These are phyloP conservation scores for Diaporthe australafricana DNA, from an alignment of 2,329 filamentous ascomycete genomes.

Conservation along the genomic window DNA sequence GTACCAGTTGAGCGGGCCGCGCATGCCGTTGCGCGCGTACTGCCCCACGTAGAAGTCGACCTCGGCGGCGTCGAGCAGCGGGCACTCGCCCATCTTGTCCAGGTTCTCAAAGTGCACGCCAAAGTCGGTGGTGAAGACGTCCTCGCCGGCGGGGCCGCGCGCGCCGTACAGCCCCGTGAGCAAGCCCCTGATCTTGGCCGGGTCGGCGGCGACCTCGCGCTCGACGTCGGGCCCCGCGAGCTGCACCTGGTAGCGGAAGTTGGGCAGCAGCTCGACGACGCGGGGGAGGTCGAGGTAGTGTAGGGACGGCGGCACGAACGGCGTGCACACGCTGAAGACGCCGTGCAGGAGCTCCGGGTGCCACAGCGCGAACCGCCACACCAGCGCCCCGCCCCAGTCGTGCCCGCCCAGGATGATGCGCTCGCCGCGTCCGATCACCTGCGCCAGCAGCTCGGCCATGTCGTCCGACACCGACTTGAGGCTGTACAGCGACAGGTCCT, in stretches of 20 bases:
- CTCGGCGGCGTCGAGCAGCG: slow-evolving; percentile 75
- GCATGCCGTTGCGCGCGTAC: slow-evolving; percentile 78
- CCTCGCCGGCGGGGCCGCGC: slow-evolving; percentile 63
- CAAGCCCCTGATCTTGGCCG: slow-evolving; percentile 75
- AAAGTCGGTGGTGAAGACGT: slow-evolving; percentile 66
- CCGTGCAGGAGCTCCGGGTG: slow-evolving; percentile 78
- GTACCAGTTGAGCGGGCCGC: slow-evolving; percentile 91
- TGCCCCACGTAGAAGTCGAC: slow-evolving; percentile 81
- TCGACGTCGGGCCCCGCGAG: slow-evolving; percentile 78
- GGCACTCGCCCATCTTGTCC: slow-evolving; percentile 64
- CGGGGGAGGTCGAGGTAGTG: slow-evolving; percentile 68
- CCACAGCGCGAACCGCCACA: slow-evolving; percentile 80
- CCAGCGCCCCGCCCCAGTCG: slow-evolving; percentile 85
- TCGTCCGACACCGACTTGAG: slow-evolving; percentile 80
- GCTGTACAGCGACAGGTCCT: slow-evolving; percentile 72
- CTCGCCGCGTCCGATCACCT: slow-evolving; percentile 55
- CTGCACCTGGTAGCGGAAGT: slow-evolving; percentile 88
- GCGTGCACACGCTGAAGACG: slow-evolving; percentile 85
- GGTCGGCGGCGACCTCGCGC: slow-evolving; percentile 60
- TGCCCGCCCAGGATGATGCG: slow-evolving; percentile 87
- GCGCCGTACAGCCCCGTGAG: slow-evolving; percentile 80
- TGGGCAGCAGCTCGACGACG: slow-evolving; percentile 67
- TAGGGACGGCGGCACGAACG: slow-evolving; percentile 66
- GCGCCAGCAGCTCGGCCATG: slow-evolving; percentile 76
- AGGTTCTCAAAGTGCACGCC: slow-evolving; percentile 76